These are phyloP conservation scores for Hortiboletus flavorubellus DNA, from an alignment of 768 basidiomycete species.

Conservation along the genomic window DNA sequence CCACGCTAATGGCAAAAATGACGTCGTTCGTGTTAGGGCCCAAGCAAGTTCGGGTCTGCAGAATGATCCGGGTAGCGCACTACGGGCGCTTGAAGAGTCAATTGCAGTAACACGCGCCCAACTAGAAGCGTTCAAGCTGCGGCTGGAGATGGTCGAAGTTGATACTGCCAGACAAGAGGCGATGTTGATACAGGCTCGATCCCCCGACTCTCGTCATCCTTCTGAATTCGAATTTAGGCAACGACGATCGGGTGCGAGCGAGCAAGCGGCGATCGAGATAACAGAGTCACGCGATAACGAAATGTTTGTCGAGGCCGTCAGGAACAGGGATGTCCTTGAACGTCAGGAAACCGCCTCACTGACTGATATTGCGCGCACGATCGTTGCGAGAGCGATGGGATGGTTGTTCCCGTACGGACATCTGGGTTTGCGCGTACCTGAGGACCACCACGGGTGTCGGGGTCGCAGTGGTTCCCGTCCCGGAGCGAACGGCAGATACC, in stretches of 20 bases:
- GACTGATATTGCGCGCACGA: slow-evolving; percentile 9
- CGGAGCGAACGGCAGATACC: not conserved
- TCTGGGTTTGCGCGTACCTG: not conserved
- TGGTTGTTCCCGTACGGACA: slow-evolving; percentile 25
- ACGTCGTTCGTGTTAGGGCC: not conserved
- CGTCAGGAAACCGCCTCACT: slow-evolving; percentile 7
- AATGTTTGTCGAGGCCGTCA: not conserved
- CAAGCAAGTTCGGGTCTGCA: not conserved
- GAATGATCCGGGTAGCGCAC: not conserved
- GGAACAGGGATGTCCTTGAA: not conserved
- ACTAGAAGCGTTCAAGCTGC: slow-evolving; percentile 24
- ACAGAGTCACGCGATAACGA: not conserved
- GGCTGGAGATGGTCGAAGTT: slow-evolving; percentile 27
- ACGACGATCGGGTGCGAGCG: not conserved
- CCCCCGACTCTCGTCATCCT: not conserved
- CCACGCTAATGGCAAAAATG: not conserved
- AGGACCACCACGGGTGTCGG: not conserved
- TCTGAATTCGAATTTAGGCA: not conserved
- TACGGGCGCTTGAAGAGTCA: slow-evolving; percentile 25
- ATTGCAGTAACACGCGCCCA: slow-evolving; percentile 23
- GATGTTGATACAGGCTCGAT: not conserved
- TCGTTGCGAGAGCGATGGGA: slow-evolving; percentile 17
- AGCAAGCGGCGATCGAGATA: not conserved
- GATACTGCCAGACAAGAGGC: slow-evolving; percentile 19
- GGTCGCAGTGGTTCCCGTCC: not conserved